These are phyloP conservation scores for Volvox africanus DNA, from an alignment of 139 green algal genomes.

Conservation along the genomic window DNA sequence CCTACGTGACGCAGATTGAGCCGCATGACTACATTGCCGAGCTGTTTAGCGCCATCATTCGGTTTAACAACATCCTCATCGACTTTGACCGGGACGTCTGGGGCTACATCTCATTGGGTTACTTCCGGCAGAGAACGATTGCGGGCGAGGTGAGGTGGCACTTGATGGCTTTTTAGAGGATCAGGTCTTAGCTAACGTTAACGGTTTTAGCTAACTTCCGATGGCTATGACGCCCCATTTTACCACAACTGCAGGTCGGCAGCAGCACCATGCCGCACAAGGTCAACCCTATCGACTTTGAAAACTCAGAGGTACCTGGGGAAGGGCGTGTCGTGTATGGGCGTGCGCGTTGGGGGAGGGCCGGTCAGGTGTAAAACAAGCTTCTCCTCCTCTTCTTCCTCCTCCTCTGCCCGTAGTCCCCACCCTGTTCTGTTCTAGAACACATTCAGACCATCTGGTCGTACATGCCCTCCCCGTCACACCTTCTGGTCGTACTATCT, in stretches of 20 bases:
- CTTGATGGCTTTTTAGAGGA: no score
- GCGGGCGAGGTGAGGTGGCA: slow-evolving; percentile 47
- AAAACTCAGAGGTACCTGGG: slow-evolving; percentile 90
- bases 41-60: slow-evolving; percentile 85
- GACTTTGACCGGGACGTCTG: slow-evolving; percentile 99
- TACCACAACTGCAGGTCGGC: slow-evolving; percentile 74
- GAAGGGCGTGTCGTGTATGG: no score
- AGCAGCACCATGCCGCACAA: slow-evolving; percentile 99
- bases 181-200: no score
- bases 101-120: slow-evolving; percentile 98
- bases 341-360: no score
- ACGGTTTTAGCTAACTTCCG: no score
- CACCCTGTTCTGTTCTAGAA: no score
- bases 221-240: no score
- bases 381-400: background rate
- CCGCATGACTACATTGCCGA: slow-evolving; percentile 99
- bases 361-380: no score
- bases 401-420: background rate
- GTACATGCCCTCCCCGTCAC: no score
- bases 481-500: no score
- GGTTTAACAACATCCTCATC: slow-evolving; percentile 98
- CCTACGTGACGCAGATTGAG: slow-evolving; percentile 97
- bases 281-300: slow-evolving; percentile 99
- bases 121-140: slow-evolving; percentile 91
- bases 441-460: no score